Evolutionary conservation across 164 flowering plant species (phyloP).

Genomic region (Stephania japonica): DNA sequence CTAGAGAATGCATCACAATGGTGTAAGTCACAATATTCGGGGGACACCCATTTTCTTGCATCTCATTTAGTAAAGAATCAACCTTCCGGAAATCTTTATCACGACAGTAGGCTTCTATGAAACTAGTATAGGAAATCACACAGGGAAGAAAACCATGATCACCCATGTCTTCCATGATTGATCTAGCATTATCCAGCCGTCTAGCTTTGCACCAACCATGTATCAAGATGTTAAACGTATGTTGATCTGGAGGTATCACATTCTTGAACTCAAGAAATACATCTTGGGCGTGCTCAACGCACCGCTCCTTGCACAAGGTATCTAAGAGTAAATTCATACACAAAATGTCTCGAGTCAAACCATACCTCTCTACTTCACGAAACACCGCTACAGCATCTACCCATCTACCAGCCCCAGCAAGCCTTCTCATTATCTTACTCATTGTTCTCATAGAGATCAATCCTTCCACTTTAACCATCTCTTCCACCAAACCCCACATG

Average conservation of each 20-base stretch:
- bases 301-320: constrained; percentile 45
- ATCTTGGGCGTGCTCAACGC: constrained; percentile 44
- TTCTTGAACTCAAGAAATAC: constrained; percentile 41
- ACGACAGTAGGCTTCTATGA: constrained; percentile 46
- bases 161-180: constrained; percentile 44
- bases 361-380: constrained; percentile 38
- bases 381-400: constrained; percentile 43
- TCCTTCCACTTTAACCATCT: constrained; percentile 36
- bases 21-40: constrained; percentile 56
- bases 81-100: constrained; percentile 56
- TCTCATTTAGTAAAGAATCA: constrained; percentile 37
- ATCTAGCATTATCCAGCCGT: constrained; percentile 39
- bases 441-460: constrained; percentile 40
- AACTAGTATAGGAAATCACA: constrained; percentile 50
- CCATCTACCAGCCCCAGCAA: constrained; percentile 38
- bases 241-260: constrained; percentile 27
- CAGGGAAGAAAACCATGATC: constrained; percentile 39
- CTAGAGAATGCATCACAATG: constrained; percentile 48
- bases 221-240: constrained; percentile 49
- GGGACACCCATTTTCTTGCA: constrained; percentile 43
- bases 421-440: constrained; percentile 52
- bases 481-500: constrained; percentile 56
- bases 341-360: constrained; percentile 32
- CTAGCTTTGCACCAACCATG: constrained; percentile 58
- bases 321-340: constrained; percentile 49